phyloP scores from a whole-genome alignment of 768 basidiomycete genomes.

The Rhizopogon salebrosus region DNA sequence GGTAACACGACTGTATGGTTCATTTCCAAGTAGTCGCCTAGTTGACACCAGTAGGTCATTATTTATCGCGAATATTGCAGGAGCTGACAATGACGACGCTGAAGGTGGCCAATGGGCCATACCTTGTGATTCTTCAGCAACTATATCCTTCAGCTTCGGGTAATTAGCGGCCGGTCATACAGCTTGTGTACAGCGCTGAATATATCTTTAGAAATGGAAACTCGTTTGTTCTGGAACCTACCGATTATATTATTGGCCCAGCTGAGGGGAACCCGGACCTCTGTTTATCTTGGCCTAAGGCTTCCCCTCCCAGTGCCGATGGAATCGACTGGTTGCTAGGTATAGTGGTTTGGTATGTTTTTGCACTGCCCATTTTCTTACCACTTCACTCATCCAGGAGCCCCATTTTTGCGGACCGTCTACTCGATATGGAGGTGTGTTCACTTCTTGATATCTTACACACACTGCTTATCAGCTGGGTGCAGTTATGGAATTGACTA shows the following conservation, averaged over 20 bases:
- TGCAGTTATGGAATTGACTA: conserved; percentile 67
- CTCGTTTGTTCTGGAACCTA: conserved; percentile 60
- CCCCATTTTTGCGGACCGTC: conserved; percentile 67
- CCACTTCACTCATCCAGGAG: conserved; percentile 31
- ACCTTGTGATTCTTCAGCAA: conserved; percentile 58
- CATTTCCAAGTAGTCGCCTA: conserved; percentile 59
- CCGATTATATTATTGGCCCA: conserved; percentile 75
- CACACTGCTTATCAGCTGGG: background rate
- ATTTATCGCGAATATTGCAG: background rate
- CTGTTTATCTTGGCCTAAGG: conserved; percentile 73
- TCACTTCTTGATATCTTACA: background rate
- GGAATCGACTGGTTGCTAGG: conserved; percentile 85
- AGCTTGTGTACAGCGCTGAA: background rate
- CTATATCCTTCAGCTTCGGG: conserved; percentile 70
- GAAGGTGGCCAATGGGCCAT: conserved; percentile 69
- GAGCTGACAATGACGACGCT: background rate
- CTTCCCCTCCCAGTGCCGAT: conserved; percentile 58
- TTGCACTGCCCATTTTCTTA: background rate
- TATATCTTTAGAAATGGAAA: conserved; percentile 16
- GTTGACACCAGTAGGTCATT: conserved; percentile 48
- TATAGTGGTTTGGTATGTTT: conserved; percentile 15
- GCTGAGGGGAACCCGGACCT: conserved; percentile 56
- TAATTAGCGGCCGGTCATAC: conserved; percentile 22
- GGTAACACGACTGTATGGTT: conserved; percentile 63
- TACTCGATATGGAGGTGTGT: conserved; percentile 73